Base-by-base conservation (phyloP, 345 rosid species). In the Eucalyptus cladocalyx region DNA sequence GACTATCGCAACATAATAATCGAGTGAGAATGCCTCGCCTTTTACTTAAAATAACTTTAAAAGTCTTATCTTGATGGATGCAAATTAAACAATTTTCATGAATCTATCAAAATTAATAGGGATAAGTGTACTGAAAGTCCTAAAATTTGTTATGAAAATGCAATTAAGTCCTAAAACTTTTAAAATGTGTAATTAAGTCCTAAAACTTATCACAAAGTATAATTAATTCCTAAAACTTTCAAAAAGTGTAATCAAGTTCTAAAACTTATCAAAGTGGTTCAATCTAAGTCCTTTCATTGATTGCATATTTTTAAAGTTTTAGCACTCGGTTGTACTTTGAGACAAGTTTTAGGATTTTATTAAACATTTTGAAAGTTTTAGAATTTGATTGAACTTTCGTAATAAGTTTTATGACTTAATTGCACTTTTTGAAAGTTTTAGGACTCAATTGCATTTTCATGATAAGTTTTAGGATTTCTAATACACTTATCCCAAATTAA, bases 401-500 rank as follows among this genome's bases (percentile, higher is more conserved):
- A 1, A 47, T 0, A 47, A 47, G 13, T 47, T 47, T 47, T 47
- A 47, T 1, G 13, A 47, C 0, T 47, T 11, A 47, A 11, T 47
- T 11, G 0, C 1, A 47, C 0, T 47, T 47, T 47, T 47, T 47
- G 4, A 11, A 47, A 47, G 2, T 47, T 47, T 47, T 47, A 47
- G 4, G 1, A 47, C 5, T 47, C 48, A 11, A 47, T 47, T 47
- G 2, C 13, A 47, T 47, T 0, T 11, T 47, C 0, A 47, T 1
- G 13, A 47, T 47, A 47, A 47, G 48, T 47, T 47, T 47, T 47
- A 47, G 13, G 4, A 11, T 5, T 47, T 47, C 5, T 47, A 47
- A 47, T 47, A 47, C 5, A 47, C 48, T 47, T 47, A 47, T 47
- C 1, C 2, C 2, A 28, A 19, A 30, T 62, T 45, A 62, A 65